These are phyloP conservation scores for Starmerella bombicola DNA, from an alignment of 805 yeast genomes.

Conservation along the genomic window DNA sequence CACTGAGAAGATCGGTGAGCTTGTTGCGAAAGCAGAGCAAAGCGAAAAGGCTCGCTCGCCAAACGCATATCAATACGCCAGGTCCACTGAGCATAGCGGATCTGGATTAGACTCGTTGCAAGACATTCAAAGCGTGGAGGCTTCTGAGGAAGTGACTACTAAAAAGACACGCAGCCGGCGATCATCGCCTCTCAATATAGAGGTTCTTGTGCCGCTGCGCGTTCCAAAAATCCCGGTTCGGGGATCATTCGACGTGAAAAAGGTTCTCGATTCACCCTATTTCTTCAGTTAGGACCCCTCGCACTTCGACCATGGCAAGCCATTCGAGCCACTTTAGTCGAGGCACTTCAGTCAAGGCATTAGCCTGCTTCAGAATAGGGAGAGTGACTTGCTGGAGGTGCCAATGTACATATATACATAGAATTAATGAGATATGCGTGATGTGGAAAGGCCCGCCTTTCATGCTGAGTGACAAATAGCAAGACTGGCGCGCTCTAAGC, in stretches of 20 bases:
- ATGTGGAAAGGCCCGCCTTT: neutral
- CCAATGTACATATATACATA: neutral
- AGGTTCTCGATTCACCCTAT: conserved; percentile 60
- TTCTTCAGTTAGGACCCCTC: conserved; percentile 50
- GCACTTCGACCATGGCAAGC: too few species aligned
- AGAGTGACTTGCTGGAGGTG: neutral
- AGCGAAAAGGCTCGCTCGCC: conserved; percentile 7
- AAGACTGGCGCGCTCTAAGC: too few species aligned
- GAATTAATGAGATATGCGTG: neutral
- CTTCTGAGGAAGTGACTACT: conserved; percentile 25
- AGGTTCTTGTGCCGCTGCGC: conserved; percentile 51
- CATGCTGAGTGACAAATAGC: too few species aligned
- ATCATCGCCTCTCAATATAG: conserved; percentile 19
- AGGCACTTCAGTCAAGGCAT: too few species aligned
- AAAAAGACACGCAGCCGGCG: conserved; percentile 11
- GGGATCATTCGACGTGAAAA: conserved; percentile 73
- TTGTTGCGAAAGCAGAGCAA: conserved; percentile 23
- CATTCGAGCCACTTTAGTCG: too few species aligned
- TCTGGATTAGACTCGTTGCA: conserved; percentile 24
- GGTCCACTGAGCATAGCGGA: conserved; percentile 28
- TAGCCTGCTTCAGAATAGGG: too few species aligned
- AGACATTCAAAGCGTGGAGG: conserved; percentile 16
- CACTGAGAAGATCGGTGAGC: conserved; percentile 26
- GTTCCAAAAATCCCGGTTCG: conserved; percentile 64
- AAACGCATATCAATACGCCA: conserved; percentile 1